A percentile compares a stretch with the other conserved stretches of the same genome.
These are phyloP conservation scores for Lagerstroemia speciosa DNA, from an alignment of 345 rosid species.

Conservation along the genomic window DNA sequence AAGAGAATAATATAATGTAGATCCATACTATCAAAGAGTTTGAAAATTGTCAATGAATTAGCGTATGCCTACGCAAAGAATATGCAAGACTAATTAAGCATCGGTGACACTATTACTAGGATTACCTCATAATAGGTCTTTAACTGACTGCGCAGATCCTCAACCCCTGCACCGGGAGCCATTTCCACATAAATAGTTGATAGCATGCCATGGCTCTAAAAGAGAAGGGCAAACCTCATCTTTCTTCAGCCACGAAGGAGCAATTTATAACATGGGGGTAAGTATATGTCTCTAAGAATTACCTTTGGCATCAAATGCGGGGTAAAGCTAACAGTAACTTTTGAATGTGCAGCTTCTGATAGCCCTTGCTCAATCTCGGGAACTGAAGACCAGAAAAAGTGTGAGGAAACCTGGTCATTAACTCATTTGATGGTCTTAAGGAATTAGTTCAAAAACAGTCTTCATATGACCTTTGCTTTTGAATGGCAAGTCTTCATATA, in stretches of 20 bases:
- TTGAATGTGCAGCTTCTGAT: constrained; percentile 56
- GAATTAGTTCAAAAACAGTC: not conserved
- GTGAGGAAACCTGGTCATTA: not conserved
- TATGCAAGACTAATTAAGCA: not conserved
- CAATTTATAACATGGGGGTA: constrained; percentile 1
- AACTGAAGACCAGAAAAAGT: constrained; percentile 33
- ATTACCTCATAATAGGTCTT: constrained; percentile 51
- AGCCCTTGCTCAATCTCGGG: constrained; percentile 98
- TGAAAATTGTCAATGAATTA: no score
- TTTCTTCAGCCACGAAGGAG: not conserved
- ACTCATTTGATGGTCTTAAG: not conserved
- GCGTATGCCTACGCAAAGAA: no score
- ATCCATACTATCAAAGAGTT: not conserved
- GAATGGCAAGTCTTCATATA: no score
- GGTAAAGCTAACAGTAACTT: constrained; percentile 86
- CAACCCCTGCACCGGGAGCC: constrained; percentile 53
- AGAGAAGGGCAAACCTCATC: constrained; percentile 6
- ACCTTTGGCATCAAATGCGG: constrained; percentile 99
- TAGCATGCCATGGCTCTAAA: constrained; percentile 91
- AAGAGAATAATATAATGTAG: not conserved
- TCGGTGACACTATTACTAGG: not conserved
- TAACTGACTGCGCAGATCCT: constrained; percentile 59
- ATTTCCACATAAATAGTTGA: constrained; percentile 82
- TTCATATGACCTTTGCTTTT: no score
- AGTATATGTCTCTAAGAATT: constrained; percentile 5